Evolutionary conservation across 2,329 filamentous ascomycete genomes (phyloP), one percentile per base, ranked within the genome.

Genomic region (Rhinocladiella similis): DNA sequence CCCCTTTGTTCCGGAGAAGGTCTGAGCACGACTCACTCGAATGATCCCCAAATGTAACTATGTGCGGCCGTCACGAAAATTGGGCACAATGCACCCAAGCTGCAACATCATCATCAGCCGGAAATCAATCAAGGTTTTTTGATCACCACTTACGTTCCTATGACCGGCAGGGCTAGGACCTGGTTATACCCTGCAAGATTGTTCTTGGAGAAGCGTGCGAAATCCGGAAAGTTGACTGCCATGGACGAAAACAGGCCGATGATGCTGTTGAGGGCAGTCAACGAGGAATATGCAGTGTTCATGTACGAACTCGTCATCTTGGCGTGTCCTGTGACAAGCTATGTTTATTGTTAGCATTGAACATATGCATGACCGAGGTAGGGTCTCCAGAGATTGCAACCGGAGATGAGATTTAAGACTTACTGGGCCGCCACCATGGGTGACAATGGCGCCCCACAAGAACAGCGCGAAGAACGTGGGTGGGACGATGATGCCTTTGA

Each of bases 141-240:
- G 20, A 45, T 1, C 7, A 13, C 1, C 18, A 45, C 42, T 25
- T 45, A 45, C 42, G 76, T 79, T 50, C 75, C 74, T 48, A 80
- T 80, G 52, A 79, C 68, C 3, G 77, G 75, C 1, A 80, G 68
- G 47, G 78, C 77, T 60, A 78, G 73, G 60, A 75, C 75, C 58
- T 78, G 77, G 47, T 77, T 75, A 36, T 70, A 70, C 38, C 74
- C 73, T 1, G 63, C 66, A 16, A 75, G 65, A n/a, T 66, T 69
- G 47, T 75, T 73, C 63, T 75, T 77, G 45, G 68, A 74, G 60
- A 76, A 76, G 1, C 73, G 68, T 14, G 71, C 71, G 52, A 76
- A 75, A 66, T 76, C 74, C 5, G 77, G 72, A 67, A 80, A 80
- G 64, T 82, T 82, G 53, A 80, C 75, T 1, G 77, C 77, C 56